Evolutionary conservation across 768 basidiomycete species (phyloP).

Genomic region (Tricholoma hemisulphureum): DNA sequence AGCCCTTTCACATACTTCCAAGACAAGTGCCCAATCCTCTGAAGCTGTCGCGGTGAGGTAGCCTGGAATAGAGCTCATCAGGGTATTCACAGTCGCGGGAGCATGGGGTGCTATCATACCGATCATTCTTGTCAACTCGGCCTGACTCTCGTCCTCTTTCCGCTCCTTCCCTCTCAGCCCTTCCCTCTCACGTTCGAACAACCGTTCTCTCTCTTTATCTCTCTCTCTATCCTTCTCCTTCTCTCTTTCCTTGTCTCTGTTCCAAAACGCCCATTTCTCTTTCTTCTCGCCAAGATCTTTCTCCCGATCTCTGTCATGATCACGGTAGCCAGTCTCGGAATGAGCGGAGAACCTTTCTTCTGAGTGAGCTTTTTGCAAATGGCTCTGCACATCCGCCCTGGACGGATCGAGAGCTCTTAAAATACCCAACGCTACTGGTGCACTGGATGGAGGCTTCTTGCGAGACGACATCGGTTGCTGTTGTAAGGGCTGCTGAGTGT

Average conservation of each 20-base stretch:
- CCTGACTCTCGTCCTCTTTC: conserved; percentile 11
- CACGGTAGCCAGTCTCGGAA: conserved; percentile 33
- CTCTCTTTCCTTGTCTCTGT: conserved; percentile 32
- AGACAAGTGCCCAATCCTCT: conserved; percentile 78
- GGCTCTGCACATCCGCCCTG: conserved; percentile 18
- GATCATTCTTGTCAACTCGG: conserved; percentile 18
- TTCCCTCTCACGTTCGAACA: conserved; percentile 5
- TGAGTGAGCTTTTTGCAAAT: conserved; percentile 28
- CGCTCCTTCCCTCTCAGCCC: conserved; percentile 14
- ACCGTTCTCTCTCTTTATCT: conserved; percentile 7
- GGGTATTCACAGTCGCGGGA: conserved; percentile 1
- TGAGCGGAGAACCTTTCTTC: conserved; percentile 29
- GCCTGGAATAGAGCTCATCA: conserved; percentile 37
- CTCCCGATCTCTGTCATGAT: conserved; percentile 23
- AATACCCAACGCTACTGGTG: conserved; percentile 49
- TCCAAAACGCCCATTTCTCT: conserved; percentile 60
- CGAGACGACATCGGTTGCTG: conserved; percentile 19
- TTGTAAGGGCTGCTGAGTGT: conserved; percentile 16
- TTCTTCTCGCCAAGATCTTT: conserved; percentile 38
- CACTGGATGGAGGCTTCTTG: conserved; percentile 24
- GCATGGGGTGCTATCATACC: conserved; percentile 8
- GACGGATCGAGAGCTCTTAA: conserved; percentile 63
- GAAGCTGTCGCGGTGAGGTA: conserved; percentile 75
- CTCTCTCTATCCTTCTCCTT: conserved; percentile 12
- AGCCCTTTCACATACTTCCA: conserved; percentile 85